Conservation (phyloP, 2,329 filamentous ascomycete species). For the Fusarium clavum region DNA sequence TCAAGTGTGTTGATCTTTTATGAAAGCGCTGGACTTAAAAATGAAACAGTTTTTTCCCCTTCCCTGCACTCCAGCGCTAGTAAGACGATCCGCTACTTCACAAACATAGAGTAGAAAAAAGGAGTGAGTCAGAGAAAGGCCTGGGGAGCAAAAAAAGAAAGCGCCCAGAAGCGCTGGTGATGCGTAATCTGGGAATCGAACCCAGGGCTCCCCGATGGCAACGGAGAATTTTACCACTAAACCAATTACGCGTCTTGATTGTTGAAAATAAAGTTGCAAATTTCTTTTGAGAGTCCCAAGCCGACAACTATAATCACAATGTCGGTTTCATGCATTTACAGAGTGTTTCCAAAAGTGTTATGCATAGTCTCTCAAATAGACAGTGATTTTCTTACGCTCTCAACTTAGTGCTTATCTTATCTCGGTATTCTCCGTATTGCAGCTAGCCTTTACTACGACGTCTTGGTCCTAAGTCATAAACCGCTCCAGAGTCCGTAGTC, state of each 20-base stretch:
- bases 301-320: too few species aligned
- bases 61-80: background rate
- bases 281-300: too few species aligned
- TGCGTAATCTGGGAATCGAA: conserved; percentile 13
- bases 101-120: background rate
- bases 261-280: background rate
- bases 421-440: background rate
- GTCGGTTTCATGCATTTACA: background rate
- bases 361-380: background rate
- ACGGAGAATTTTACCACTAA: conserved; percentile 14
- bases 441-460: background rate
- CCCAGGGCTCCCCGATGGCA: conserved; percentile 10
- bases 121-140: background rate
- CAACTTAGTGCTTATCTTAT: background rate
- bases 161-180: too few species aligned
- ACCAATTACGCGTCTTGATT: background rate
- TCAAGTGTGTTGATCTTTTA: background rate
- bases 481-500: background rate
- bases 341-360: background rate
- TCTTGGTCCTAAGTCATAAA: too few species aligned
- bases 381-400: background rate
- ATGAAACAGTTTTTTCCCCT: background rate
- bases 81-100: background rate
- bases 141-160: background rate
- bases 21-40: background rate